Evolutionary conservation across 169 alveolate species (phyloP).

Genomic region (Cryptosporidium bovis): DNA sequence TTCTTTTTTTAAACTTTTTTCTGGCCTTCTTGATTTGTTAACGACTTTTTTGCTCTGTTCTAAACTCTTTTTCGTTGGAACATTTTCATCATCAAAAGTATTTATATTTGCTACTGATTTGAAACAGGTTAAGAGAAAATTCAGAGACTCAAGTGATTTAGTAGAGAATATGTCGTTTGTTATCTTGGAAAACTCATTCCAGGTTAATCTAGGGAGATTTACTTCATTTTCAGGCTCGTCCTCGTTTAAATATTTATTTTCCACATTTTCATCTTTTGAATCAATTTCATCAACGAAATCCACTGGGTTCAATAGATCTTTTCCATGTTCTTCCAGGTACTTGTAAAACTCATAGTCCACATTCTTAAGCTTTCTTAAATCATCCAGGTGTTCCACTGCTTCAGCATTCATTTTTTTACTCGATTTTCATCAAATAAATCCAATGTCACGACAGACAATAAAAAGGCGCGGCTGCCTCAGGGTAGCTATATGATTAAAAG

Average conservation of each 20-base stretch:
- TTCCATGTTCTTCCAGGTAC: conserved; percentile 31
- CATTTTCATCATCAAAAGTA: background rate
- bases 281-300: conserved; percentile 7
- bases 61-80: background rate
- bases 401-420: conserved; percentile 7
- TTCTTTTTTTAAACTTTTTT: background rate
- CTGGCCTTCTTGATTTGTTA: background rate
- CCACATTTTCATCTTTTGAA: conserved; percentile 5
- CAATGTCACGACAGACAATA: conserved; percentile 9
- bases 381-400: conserved; percentile 29
- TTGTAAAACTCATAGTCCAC: conserved; percentile 42
- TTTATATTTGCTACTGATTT: conserved; percentile 49
- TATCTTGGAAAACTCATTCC: conserved; percentile 2
- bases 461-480: background rate
- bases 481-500: no score
- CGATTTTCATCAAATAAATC: background rate
- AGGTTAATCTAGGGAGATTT: conserved; percentile 6
- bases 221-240: background rate
- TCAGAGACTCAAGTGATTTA: conserved; percentile 5
- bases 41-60: background rate
- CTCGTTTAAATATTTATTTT: background rate
- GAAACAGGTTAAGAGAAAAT: conserved; percentile 32
- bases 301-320: conserved; percentile 38
- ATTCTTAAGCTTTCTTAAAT: conserved; percentile 37
- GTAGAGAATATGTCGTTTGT: background rate